Evolutionary conservation across 2,329 filamentous ascomycete species (phyloP).

Genomic region (Leptographium procerum): DNA sequence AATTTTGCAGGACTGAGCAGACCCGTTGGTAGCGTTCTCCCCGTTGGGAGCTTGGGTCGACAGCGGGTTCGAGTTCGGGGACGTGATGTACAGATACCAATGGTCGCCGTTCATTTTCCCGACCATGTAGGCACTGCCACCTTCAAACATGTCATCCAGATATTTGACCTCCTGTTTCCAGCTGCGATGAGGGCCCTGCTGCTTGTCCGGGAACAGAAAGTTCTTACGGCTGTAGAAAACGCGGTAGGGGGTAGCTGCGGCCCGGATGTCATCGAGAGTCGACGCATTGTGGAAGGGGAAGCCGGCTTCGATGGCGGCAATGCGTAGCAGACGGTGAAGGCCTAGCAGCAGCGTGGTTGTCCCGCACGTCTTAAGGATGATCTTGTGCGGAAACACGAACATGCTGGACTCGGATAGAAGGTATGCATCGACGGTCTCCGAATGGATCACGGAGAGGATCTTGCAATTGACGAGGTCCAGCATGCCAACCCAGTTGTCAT

Average conservation of each 20-base stretch:
- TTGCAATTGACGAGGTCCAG: constrained; percentile 98
- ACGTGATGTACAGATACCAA: constrained; percentile 96
- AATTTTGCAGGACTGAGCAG: constrained; percentile 42
- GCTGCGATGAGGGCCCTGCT: constrained; percentile 88
- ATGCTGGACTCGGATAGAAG: constrained; percentile 98
- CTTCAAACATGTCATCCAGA: constrained; percentile 81
- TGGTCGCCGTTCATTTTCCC: constrained; percentile 99
- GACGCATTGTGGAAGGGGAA: constrained; percentile 70
- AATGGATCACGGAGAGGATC: constrained; percentile 86
- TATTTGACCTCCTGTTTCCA: constrained; percentile 94
- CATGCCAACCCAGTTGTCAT: constrained; percentile 90
- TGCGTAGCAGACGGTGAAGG: constrained; percentile 81
- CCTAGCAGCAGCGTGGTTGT: constrained; percentile 89
- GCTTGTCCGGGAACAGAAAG: constrained; percentile 89
- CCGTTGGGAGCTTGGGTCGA: constrained; percentile 66
- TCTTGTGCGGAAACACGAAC: constrained; percentile 99
- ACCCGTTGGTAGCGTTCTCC: constrained; percentile 17
- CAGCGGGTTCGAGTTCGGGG: constrained; percentile 67
- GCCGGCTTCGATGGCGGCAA: constrained; percentile 78
- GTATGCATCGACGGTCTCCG: constrained; percentile 91
- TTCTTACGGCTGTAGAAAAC: constrained; percentile 99
- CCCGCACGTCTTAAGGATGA: constrained; percentile 96
- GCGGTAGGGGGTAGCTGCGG: constrained; percentile 79
- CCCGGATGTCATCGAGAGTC: constrained; percentile 53
- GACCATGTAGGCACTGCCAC: constrained; percentile 97